Conservation (phyloP, 2,329 filamentous ascomycete species). For the Diaporthe ampelina region DNA sequence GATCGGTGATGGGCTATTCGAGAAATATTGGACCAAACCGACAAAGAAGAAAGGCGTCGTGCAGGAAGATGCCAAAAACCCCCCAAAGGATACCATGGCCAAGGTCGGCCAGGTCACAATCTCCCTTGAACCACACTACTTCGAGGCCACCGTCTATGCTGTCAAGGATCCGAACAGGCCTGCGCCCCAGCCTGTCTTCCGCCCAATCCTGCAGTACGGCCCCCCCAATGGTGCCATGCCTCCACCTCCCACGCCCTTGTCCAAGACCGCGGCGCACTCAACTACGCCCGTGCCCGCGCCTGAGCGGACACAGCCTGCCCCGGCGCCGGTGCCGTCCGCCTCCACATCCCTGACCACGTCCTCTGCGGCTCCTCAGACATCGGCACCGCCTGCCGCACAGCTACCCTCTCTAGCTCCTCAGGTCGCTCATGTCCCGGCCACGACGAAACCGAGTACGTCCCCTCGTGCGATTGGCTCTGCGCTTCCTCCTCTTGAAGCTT, state of each 20-base stretch:
- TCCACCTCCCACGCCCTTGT: constrained; percentile 58
- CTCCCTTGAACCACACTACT: constrained; percentile 83
- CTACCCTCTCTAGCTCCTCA: constrained; percentile 32
- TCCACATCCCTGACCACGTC: constrained; percentile 12
- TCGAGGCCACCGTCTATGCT: constrained; percentile 81
- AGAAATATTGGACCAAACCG: constrained; percentile 84
- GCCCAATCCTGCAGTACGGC: constrained; percentile 76
- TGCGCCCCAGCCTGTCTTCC: constrained; percentile 56
- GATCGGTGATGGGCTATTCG: constrained; percentile 79
- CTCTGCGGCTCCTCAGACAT: constrained; percentile 22
- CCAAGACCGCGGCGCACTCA: constrained; percentile 46
- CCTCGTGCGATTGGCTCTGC: constrained; percentile 50
- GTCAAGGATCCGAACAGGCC: constrained; percentile 75
- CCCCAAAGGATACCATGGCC: constrained; percentile 78
- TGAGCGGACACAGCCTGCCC: constrained; percentile 42
- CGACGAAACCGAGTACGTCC: constrained; percentile 45
- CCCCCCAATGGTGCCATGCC: constrained; percentile 75
- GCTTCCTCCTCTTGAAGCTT: constrained; percentile 43
- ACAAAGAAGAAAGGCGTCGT: constrained; percentile 75
- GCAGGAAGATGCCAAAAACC: constrained; percentile 75
- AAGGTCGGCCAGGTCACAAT: constrained; percentile 81
- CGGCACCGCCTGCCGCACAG: constrained; percentile 42
- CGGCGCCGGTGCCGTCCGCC: constrained; percentile 43
- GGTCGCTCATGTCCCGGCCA: constrained; percentile 27
- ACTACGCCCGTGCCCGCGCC: constrained; percentile 45